Base-by-base conservation (phyloP, 441 rosid species). In the Melastoma candidum region DNA sequence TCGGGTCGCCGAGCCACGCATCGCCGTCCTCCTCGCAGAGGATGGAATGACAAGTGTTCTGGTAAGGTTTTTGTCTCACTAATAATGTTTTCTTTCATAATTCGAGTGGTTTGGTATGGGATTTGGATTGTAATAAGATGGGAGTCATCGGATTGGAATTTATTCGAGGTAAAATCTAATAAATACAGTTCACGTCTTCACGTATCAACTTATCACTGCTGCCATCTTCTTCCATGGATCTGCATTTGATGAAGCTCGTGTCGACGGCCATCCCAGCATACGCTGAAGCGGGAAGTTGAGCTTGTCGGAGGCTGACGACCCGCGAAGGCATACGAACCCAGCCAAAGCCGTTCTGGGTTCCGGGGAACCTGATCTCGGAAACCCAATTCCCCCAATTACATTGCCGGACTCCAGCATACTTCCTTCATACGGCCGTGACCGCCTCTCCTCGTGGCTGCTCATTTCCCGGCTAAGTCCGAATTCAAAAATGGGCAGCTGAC, bases 361-460 rank as follows among this genome's bases (percentile, higher is more conserved):
- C 80, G 1, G 90, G 90, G 54, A 89, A 82, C 11, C 95, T 58
- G 46, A 89, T 90, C 58, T 90, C 96, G 0, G 96, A 81, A 63
- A 87, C 96, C 95, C 95, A 90, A 65, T 90, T 90, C 0, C 96
- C 96, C 96, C 96, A 90, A 57, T 79, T 89, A 17, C 97, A 60
- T 6, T 78, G 74, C 2, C 94, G 81, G 4, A 82, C 77, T 12
- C 95, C 97, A 54, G 56, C 56, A 12, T 52, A 52, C 56, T 36
- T 52, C 44, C 5, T 17, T 17, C 22, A 17, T 32, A 12, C n/a
- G 9, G 26, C 43, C 45, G 25, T 26, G 25, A n/a, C 44, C 36
- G 3, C 45, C 56, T 52, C 56, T 29, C 43, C 56, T 46, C 46
- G 9, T 47, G 36, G 2, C 0, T 7, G 13, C 26, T 36, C 48